Conservation (phyloP, 2,329 filamentous ascomycete genomes). For the Hymenoscyphus salicellus region DNA sequence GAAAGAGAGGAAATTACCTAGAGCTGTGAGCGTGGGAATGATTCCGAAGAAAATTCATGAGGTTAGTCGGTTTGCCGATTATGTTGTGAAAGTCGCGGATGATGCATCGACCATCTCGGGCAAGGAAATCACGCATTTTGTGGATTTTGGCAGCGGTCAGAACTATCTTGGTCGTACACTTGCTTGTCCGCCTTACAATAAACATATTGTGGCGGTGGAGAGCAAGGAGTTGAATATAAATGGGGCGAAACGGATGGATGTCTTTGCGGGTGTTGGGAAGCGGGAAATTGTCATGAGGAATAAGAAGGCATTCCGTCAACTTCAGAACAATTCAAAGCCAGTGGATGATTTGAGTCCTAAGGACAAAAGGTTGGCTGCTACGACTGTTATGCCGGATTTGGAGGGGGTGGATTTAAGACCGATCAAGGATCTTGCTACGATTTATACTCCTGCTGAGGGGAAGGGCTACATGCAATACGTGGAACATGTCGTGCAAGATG, state of each 20-base stretch:
- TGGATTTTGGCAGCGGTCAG: slow-evolving; percentile 95
- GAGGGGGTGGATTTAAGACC: slow-evolving; percentile 49
- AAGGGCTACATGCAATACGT: slow-evolving; percentile 75
- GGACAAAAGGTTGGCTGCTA: slow-evolving; percentile 38
- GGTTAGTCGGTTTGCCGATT: slow-evolving; percentile 85
- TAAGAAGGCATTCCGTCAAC: slow-evolving; percentile 68
- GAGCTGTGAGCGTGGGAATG: slow-evolving; percentile 82
- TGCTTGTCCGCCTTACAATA: slow-evolving; percentile 80
- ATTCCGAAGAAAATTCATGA: slow-evolving; percentile 94
- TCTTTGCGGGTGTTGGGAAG: slow-evolving; percentile 72
- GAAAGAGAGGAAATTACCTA: slow-evolving; percentile 58
- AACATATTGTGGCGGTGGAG: slow-evolving; percentile 86
- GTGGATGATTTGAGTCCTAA: slow-evolving; percentile 44
- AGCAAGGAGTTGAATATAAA: slow-evolving; percentile 81
- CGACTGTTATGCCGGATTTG: slow-evolving; percentile 32
- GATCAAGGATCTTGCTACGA: slow-evolving; percentile 47
- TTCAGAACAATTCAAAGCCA: slow-evolving; percentile 36
- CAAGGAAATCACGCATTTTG: slow-evolving; percentile 72
- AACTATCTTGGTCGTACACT: slow-evolving; percentile 91
- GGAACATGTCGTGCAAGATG: slow-evolving; percentile 69
- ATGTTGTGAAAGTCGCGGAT: slow-evolving; percentile 61
- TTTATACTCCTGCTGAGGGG: slow-evolving; percentile 57
- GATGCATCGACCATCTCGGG: slow-evolving; percentile 58
- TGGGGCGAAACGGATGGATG: slow-evolving; percentile 79
- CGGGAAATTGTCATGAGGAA: slow-evolving; percentile 74